phyloP scores from a whole-genome alignment of 192 early-diverging fungal genomes.

The Coemansia sp. region DNA sequence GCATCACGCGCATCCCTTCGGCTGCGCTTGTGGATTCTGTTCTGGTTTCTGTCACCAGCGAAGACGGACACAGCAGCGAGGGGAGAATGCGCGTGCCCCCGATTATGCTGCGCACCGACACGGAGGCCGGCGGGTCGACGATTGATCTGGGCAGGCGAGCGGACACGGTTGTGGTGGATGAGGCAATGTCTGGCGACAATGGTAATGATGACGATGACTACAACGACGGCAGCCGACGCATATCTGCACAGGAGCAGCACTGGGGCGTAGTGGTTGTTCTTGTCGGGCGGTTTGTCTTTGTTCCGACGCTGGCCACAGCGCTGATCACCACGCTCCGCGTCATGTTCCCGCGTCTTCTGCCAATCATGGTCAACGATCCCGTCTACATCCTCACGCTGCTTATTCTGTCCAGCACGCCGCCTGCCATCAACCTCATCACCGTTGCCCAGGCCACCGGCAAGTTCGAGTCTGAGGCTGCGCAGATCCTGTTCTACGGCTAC shows the following conservation, averaged over 20 bases:
- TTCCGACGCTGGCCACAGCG: conserved; percentile 43
- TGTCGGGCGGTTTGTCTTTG: conserved; percentile 48
- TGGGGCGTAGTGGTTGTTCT: conserved; percentile 35
- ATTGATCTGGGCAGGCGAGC: background rate
- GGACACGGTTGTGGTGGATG: background rate
- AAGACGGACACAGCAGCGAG: background rate
- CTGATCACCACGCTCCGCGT: conserved; percentile 45
- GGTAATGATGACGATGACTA: background rate
- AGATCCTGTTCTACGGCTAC: conserved; percentile 71
- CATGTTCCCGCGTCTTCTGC: conserved; percentile 36
- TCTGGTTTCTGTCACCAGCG: background rate
- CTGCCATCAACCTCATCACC: conserved; percentile 72
- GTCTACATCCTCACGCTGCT: conserved; percentile 65
- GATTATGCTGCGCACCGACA: conserved; percentile 34
- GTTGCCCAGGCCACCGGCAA: conserved; percentile 67
- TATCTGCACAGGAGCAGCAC: conserved; percentile 25
- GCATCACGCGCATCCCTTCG: background rate
- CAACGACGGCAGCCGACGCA: background rate
- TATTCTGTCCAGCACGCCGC: conserved; percentile 64
- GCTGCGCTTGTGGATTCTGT: background rate
- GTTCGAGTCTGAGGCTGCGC: conserved; percentile 68
- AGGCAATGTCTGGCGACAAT: background rate
- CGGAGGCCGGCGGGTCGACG: conserved; percentile 15
- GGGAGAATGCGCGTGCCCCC: conserved; percentile 10
- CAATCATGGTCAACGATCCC: conserved; percentile 62